Percentiles rank a stretch among this genome's conserved stretches.
phyloP scores from a whole-genome alignment of 1,284 basidiomycete species.

The Abortiporus biennis region DNA sequence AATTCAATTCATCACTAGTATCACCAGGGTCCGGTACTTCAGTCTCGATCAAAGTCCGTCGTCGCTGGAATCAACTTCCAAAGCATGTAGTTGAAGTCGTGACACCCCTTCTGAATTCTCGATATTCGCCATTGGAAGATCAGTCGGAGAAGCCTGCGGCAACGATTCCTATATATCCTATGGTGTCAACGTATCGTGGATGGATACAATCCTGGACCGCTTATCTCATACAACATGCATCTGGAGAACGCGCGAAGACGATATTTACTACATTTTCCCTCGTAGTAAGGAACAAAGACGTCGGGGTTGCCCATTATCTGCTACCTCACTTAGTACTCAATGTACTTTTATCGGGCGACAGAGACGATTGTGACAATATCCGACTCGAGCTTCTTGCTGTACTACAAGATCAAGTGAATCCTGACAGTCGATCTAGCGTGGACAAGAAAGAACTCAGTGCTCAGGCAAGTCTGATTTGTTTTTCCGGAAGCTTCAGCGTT shows the following conservation, averaged over 20 bases:
- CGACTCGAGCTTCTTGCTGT: conserved; percentile 77
- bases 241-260: conserved; percentile 48
- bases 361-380: conserved; percentile 61
- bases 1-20: conserved; percentile 74
- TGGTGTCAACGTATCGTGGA: conserved; percentile 81
- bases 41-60: conserved; percentile 59
- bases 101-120: conserved; percentile 79
- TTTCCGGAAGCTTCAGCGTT: neutral
- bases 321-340: conserved; percentile 92
- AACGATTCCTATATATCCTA: conserved; percentile 74
- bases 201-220: conserved; percentile 93
- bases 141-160: conserved; percentile 24
- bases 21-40: conserved; percentile 41
- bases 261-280: conserved; percentile 79
- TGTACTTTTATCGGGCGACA: conserved; percentile 73
- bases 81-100: conserved; percentile 87
- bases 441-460: conserved; percentile 86
- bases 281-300: conserved; percentile 84
- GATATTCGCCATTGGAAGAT: conserved; percentile 49
- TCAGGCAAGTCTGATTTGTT: conserved; percentile 51
- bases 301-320: conserved; percentile 84
- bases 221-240: conserved; percentile 71
- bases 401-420: conserved; percentile 81
- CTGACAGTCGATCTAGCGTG: conserved; percentile 46
- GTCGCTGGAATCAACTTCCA: conserved; percentile 75